Evolutionary conservation across 495 filamentous ascomycete species (phyloP).

Genomic region (Podospora sp.): DNA sequence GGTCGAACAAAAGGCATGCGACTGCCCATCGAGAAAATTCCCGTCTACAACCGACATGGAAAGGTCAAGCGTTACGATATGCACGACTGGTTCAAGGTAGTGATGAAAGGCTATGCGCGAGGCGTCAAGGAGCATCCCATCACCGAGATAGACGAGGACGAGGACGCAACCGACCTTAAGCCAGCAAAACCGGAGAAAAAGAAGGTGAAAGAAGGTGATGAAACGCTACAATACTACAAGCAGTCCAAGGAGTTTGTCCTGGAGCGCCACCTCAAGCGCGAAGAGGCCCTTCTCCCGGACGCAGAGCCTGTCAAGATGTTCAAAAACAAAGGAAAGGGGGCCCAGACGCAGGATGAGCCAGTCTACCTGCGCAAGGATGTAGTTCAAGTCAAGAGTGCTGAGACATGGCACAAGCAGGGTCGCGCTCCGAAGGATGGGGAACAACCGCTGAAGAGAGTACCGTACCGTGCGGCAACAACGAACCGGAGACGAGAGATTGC

Average conservation of each 20-base stretch:
- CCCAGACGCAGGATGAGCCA: constrained; percentile 69
- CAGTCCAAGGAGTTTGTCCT: constrained; percentile 83
- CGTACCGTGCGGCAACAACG: constrained; percentile 87
- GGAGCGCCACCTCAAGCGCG: constrained; percentile 84
- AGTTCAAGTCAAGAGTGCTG: constrained; percentile 81
- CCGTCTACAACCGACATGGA: constrained; percentile 70
- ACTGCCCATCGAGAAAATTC: constrained; percentile 73
- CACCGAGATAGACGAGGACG: constrained; percentile 73
- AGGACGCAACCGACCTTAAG: constrained; percentile 75
- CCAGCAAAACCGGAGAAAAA: constrained; percentile 71
- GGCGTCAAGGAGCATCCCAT: constrained; percentile 50
- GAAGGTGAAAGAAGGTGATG: constrained; percentile 70
- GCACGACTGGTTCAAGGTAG: constrained; percentile 83
- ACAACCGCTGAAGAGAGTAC: constrained; percentile 80
- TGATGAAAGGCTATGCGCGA: constrained; percentile 74
- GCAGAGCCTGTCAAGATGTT: constrained; percentile 76
- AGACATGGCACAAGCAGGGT: constrained; percentile 98
- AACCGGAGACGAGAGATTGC: constrained; percentile 88
- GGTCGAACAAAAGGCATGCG: constrained; percentile 89
- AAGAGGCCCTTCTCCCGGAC: constrained; percentile 79
- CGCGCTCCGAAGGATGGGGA: constrained; percentile 69
- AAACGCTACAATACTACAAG: constrained; percentile 84
- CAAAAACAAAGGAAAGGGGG: constrained; percentile 63
- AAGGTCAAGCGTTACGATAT: constrained; percentile 71
- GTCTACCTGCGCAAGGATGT: constrained; percentile 83